Conservation (phyloP, 495 filamentous ascomycete species). For the Penicillium angulare region DNA sequence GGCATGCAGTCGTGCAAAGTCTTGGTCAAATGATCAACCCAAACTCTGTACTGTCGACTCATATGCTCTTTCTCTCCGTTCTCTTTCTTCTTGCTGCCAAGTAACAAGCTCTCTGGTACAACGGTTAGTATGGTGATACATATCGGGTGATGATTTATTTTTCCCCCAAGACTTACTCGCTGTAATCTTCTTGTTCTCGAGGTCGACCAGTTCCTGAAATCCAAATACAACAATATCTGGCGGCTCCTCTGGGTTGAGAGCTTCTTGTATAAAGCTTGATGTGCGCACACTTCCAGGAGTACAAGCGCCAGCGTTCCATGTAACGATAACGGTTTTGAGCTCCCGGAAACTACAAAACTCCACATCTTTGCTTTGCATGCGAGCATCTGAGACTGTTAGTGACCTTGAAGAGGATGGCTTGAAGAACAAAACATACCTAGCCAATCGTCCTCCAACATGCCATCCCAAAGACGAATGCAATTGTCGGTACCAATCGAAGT, state of each 20-base stretch:
- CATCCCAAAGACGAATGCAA: slow-evolving; percentile 85
- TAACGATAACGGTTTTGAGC: slow-evolving; percentile 73
- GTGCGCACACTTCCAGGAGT: slow-evolving; percentile 82
- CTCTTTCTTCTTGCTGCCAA: slow-evolving; percentile 80
- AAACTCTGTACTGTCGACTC: slow-evolving; percentile 95
- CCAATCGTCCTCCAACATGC: slow-evolving; percentile 91
- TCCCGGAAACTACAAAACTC: slow-evolving; percentile 84
- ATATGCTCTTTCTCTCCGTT: slow-evolving; percentile 85
- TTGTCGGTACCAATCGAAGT: slow-evolving; percentile 89
- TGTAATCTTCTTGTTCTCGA: slow-evolving; percentile 95
- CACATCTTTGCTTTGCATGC: slow-evolving; percentile 79
- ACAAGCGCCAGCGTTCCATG: slow-evolving; percentile 94
- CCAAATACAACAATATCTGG: slow-evolving; percentile 95
- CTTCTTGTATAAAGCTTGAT: slow-evolving; percentile 69
- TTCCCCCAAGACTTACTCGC: slow-evolving; percentile 66
- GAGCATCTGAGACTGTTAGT: slow-evolving; percentile 55
- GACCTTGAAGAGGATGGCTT: background rate
- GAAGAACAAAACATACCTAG: slow-evolving; percentile 53
- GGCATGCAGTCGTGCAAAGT: slow-evolving; percentile 82
- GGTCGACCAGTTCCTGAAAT: slow-evolving; percentile 94
- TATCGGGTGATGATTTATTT: background rate
- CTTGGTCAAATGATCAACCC: slow-evolving; percentile 83
- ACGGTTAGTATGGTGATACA: slow-evolving; percentile 27
- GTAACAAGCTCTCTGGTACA: slow-evolving; percentile 59
- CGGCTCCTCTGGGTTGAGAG: slow-evolving; percentile 66